phyloP scores from a whole-genome alignment of 495 filamentous ascomycete genomes.

The Clavariopsis aquatica region DNA sequence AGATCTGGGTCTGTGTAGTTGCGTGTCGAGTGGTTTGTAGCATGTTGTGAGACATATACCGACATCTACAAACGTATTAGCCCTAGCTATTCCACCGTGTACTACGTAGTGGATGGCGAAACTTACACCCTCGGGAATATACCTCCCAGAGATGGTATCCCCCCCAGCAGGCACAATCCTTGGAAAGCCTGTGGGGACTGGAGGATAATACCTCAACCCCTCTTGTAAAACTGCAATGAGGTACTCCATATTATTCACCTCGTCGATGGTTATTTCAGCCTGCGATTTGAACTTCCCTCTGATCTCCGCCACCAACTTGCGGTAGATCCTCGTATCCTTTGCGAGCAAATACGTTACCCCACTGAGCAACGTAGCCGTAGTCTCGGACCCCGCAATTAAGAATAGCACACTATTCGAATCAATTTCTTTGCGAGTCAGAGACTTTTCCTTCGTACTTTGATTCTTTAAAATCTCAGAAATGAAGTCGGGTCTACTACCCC shows the following conservation, averaged over 20 bases:
- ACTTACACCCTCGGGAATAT: conserved; percentile 44
- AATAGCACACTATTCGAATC: conserved; percentile 48
- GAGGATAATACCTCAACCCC: conserved; percentile 39
- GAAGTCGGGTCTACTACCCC: conserved; percentile 36
- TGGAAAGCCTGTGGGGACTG: conserved; percentile 36
- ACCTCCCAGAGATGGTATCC: conserved; percentile 32
- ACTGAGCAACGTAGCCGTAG: conserved; percentile 53
- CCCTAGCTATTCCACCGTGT: neutral
- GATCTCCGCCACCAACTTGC: conserved; percentile 49
- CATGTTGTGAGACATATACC: conserved; percentile 48
- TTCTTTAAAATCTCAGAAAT: conserved; percentile 47
- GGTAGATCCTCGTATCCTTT: conserved; percentile 46
- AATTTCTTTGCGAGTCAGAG: conserved; percentile 46
- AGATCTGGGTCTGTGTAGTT: conserved; percentile 49
- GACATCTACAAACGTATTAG: conserved; percentile 38
- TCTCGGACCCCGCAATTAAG: conserved; percentile 60
- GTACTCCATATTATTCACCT: conserved; percentile 41
- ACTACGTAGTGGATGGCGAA: neutral
- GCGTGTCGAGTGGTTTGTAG: conserved; percentile 43
- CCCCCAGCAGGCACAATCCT: conserved; percentile 37
- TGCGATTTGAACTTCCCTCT: conserved; percentile 46
- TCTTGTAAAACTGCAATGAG: conserved; percentile 38
- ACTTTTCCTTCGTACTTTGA: conserved; percentile 29
- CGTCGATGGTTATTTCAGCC: conserved; percentile 51
- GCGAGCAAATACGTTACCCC: conserved; percentile 56